Evolutionary conservation across 2,329 filamentous ascomycete genomes (phyloP), one percentile per base, ranked within the genome.

Genomic region (Fusarium coffeatum): DNA sequence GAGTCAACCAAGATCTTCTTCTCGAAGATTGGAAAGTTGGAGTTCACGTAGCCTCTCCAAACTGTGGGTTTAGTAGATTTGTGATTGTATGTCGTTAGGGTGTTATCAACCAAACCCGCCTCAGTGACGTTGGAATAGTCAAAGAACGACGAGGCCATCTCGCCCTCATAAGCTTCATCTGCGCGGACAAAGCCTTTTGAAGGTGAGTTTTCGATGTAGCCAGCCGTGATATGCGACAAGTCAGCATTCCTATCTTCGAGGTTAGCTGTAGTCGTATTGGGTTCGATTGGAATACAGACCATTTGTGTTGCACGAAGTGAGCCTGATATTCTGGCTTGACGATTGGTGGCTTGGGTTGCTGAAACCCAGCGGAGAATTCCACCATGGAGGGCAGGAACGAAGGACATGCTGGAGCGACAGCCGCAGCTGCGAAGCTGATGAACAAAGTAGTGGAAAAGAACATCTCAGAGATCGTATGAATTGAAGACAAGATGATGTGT

Each of bases 291-390:
- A 2, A 13, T 13, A 28, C 13, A 6, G 5, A 78, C 79, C 80
- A 81, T 64, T 82, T 81, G 49, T 81, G 80, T 50, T 82, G 80
- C 12, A 81, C 63, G 46, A 81, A 81, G 23, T 68, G 76, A 22
- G 78, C 72, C 3, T 73, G 59, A 46, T 77, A 81, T 15, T 78
- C 77, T 0, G 78, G 42, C 25, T 78, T 72, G 6, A 81, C 59
- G 1, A 72, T 8, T 1, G 80, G 80, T 1, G 79, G 78, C 11
- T 69, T 40, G 1, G 79, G 79, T 30, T 81, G 75, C 49, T 76
- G 37, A 30, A 81, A 81, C 1, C 49, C 55, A 13, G 72, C 68
- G 12, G 78, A 78, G 63, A 78, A 81, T 8, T 74, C 63, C 1
- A 64, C 37, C 66, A 76, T 62, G 0, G 78, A 76, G 3, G 73